Percentiles rank a stretch among this genome's conserved stretches.
These are phyloP conservation scores for Euclidium syriacum DNA, from an alignment of 345 rosid genomes.

Conservation along the genomic window DNA sequence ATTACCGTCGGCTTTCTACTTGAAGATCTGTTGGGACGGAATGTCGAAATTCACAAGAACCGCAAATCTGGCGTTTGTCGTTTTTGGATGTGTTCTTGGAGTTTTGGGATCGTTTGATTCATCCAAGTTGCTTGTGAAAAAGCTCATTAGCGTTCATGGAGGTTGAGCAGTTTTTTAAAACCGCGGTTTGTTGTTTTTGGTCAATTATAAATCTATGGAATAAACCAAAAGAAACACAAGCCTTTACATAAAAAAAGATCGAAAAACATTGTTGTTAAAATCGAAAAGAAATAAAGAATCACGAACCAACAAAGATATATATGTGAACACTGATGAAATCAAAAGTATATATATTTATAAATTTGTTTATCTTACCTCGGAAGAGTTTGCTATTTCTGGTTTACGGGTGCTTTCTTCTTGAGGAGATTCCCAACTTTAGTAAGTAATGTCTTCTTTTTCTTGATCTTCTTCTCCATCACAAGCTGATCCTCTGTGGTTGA, in stretches of 20 bases:
- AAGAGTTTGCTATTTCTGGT: conserved; percentile 44
- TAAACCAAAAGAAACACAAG: conserved; percentile 1
- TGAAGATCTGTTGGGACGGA: conserved; percentile 48
- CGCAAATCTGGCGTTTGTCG: conserved; percentile 44
- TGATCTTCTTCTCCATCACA: conserved; percentile 33
- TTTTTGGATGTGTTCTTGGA: conserved; percentile 51
- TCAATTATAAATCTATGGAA: neutral
- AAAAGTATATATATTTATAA: conserved; percentile 21
- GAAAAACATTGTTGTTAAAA: conserved; percentile 12
- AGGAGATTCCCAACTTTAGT: conserved; percentile 89
- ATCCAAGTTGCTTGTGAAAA: conserved; percentile 12
- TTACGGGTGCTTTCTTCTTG: conserved; percentile 77
- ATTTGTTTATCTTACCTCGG: conserved; percentile 9
- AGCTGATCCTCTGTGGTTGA: conserved; percentile 54
- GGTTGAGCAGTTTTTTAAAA: neutral
- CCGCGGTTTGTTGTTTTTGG: conserved; percentile 4
- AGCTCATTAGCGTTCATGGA: neutral
- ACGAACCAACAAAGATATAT: conserved; percentile 24
- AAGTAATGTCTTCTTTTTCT: conserved; percentile 91
- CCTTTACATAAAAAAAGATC: conserved; percentile 17
- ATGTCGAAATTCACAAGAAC: conserved; percentile 30
- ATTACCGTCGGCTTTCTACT: conserved; percentile 59
- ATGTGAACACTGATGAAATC: conserved; percentile 22
- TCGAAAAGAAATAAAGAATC: conserved; percentile 26
- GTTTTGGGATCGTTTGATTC: conserved; percentile 38